Evolutionary conservation across 2,329 filamentous ascomycete genomes (phyloP), one percentile per base, ranked within the genome.

Genomic region (Leptographium lundbergii): DNA sequence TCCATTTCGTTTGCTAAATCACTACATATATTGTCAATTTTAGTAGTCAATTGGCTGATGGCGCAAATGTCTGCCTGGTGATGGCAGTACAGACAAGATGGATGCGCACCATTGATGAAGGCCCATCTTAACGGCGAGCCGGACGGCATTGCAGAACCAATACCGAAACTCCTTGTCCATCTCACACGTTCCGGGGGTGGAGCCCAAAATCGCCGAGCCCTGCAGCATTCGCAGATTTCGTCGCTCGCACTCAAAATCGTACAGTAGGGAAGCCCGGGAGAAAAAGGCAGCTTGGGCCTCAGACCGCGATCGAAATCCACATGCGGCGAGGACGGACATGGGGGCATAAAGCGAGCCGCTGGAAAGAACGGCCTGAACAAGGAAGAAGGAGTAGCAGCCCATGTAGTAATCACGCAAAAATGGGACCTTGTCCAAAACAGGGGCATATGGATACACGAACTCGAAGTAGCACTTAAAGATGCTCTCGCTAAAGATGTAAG

Each of bases 131-230:
- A 52, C 24, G 14, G 58, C 58, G 11, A 59, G 48, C 1, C 58
- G 58, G 25, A 59, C 34, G 19, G 58, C 47, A 24, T 59, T 59
- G 19, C 19, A 14, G n/a, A 59, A 57, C 58, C 58, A 59, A 22
- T 57, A 59, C 17, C 54, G 47, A 29, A 59, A 59, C 24, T 57
- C 58, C 47, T 54, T 53, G 54, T 59, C 58, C 5, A 6, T 42
- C 4, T 25, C 22, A 22, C 45, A 25, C 13, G 24, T 14, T 7
- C 11, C 27, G 6, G 34, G 17, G 1, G 36, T 47, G 2, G 25
- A 19, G 17, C 17, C 19, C 10, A 59, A 39, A 13, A 59, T 34
- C 2, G 34, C 10, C 4, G 58, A 59, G 5, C 58, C 58, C 48
- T 59, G 58, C 17, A 59, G 54, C 58, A 47, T 45, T 24, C 47